These are phyloP conservation scores for Umbelopsis isabellina DNA, from an alignment of 192 early-diverging fungal genomes.

Conservation along the genomic window DNA sequence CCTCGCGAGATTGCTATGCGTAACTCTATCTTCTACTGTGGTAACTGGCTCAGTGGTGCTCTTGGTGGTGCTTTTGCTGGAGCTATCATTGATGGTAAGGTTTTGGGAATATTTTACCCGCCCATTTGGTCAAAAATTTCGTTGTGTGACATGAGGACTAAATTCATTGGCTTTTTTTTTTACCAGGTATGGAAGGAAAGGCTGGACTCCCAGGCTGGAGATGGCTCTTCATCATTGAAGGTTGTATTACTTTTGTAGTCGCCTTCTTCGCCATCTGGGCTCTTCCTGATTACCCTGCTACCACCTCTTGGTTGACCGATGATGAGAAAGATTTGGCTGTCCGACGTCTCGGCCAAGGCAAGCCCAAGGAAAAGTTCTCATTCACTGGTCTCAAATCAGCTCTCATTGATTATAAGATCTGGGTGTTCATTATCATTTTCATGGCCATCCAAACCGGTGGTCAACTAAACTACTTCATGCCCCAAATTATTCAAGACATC, in stretches of 20 bases:
- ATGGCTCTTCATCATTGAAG: constrained; percentile 69
- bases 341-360: constrained; percentile 32
- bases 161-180: constrained; percentile 25
- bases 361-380: constrained; percentile 23
- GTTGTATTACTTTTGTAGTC: constrained; percentile 52
- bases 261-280: constrained; percentile 52
- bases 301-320: constrained; percentile 35
- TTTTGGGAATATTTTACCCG: constrained; percentile 22
- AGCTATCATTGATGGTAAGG: constrained; percentile 35
- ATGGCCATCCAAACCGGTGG: constrained; percentile 47
- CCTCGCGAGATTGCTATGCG: constrained; percentile 52
- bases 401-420: constrained; percentile 26
- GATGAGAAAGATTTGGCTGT: constrained; percentile 29
- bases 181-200: constrained; percentile 53
- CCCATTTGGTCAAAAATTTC: too few relatives aligned
- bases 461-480: constrained; percentile 32
- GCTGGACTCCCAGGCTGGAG: constrained; percentile 61
- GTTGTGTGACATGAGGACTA: too few relatives aligned
- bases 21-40: constrained; percentile 55
- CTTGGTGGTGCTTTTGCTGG: constrained; percentile 30
- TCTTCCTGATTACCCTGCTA: constrained; percentile 52
- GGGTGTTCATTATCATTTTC: constrained; percentile 37
- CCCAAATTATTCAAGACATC: constrained; percentile 23
- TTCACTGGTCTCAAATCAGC: constrained; percentile 22
- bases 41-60: constrained; percentile 29